Base-by-base conservation (phyloP, 352 stramenopile species). In the Phytophthora tubulina region DNA sequence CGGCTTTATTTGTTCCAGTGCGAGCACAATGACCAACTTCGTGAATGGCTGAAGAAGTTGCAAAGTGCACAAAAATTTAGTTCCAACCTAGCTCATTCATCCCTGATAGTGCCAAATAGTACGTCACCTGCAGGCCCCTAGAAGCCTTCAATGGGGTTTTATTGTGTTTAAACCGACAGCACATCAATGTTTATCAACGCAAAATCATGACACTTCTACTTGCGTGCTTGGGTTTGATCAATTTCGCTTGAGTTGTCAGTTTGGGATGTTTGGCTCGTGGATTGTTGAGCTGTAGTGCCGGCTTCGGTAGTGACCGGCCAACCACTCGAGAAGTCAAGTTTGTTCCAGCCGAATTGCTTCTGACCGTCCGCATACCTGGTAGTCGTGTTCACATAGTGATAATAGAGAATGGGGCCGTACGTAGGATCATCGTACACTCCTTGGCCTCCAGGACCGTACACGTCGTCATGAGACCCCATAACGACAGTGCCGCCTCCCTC, bases 31-130 rank as follows among this genome's bases (percentile, higher is more conserved):
- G 54, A 80, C 10, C 64, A 76, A 11, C 82, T 80, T 52, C 78
- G 74, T 3, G 55, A 78, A 15, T 93, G 86, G 84, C 69, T 90
- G 50, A 93, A 93, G 67, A 92, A 91, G 55, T 65, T 93, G 21
- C 82, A 87, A 53, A 67, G 70, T 0, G 82, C 82, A 0, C 67
- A 76, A 61, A 75, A 72, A 15, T 72, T 73, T 63, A 67, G 27
- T 21, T 60, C 51, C 31, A 31, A 30, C 38, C 30, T 50, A 50
- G 33, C 32, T 21, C 11, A 39, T 14, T 38, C 27, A 51, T 50
- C n/a, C 7, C 7, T 30, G 44, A 50, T 27, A 48, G 13, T 8
- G 4, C 14, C 41, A 48, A 48, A 10, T 15, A 27, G n/a, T 50
- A 50, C 44, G 44, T 7, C 35, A 7, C 7, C 7, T 11, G 35